Conservation (phyloP, 2,329 filamentous ascomycete genomes). For the Colletotrichum nymphaeae region DNA sequence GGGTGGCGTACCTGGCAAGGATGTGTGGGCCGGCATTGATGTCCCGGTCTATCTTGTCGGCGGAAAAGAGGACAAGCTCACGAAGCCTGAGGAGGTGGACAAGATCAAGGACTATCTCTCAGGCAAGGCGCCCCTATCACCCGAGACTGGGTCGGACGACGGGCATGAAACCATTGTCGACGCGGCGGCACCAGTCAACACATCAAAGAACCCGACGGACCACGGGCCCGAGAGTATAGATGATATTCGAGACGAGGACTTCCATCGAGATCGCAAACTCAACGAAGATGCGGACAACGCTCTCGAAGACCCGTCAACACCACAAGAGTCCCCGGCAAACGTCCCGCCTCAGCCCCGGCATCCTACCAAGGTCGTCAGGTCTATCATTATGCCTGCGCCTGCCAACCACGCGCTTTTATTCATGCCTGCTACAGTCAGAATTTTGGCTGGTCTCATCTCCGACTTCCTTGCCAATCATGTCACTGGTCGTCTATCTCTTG, state of each 20-base stretch:
- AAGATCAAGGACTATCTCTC: slow-evolving; percentile 65
- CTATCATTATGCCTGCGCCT: slow-evolving; percentile 77
- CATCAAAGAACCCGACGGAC: slow-evolving; percentile 43
- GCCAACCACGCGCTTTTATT: slow-evolving; percentile 89
- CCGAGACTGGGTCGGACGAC: slow-evolving; percentile 34
- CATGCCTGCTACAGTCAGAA: slow-evolving; percentile 78
- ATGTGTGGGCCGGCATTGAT: slow-evolving; percentile 78
- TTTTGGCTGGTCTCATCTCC: slow-evolving; percentile 83
- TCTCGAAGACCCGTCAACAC: slow-evolving; percentile 59
- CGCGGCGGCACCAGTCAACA: slow-evolving; percentile 60
- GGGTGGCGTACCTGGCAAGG: slow-evolving; percentile 76
- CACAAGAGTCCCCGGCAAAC: slow-evolving; percentile 50
- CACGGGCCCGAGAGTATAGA: slow-evolving; percentile 51
- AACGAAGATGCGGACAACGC: slow-evolving; percentile 50
- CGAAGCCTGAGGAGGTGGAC: slow-evolving; percentile 75
- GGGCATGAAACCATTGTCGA: slow-evolving; percentile 54
- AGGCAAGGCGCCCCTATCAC: slow-evolving; percentile 8
- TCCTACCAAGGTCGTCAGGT: slow-evolving; percentile 70
- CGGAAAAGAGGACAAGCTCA: slow-evolving; percentile 81
- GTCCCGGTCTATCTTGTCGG: slow-evolving; percentile 83
- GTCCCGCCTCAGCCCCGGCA: slow-evolving; percentile 60
- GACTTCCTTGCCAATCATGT: slow-evolving; percentile 82
- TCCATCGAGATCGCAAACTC: slow-evolving; percentile 42
- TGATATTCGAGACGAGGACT: slow-evolving; percentile 52
- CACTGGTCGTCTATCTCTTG: slow-evolving; percentile 81